Evolutionary conservation across 2,329 filamentous ascomycete species (phyloP).

Genomic region (Phialemonium atrogriseum): DNA sequence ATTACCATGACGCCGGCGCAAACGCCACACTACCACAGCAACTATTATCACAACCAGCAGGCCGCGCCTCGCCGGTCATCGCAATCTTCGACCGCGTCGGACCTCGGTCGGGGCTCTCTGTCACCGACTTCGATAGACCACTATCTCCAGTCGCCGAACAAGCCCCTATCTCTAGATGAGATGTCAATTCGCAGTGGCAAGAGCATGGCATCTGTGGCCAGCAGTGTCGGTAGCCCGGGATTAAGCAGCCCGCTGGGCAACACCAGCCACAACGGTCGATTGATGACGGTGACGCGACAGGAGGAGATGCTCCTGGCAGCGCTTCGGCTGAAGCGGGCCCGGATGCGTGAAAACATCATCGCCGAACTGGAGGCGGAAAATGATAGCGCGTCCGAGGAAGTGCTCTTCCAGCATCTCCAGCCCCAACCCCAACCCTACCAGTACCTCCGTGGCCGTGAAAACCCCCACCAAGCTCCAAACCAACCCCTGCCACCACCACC

Average conservation of each 20-base stretch:
- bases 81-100: slow-evolving; percentile 6
- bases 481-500: too few species aligned
- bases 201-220: slow-evolving; percentile 7
- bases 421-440: not conserved
- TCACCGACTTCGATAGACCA: slow-evolving; percentile 45
- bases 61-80: too few species aligned
- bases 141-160: slow-evolving; percentile 28
- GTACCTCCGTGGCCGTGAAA: too few species aligned
- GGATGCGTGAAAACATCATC: slow-evolving; percentile 41
- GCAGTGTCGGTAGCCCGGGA: not conserved
- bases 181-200: slow-evolving; percentile 23
- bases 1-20: slow-evolving; percentile 26
- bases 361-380: slow-evolving; percentile 31
- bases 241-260: slow-evolving; percentile 10
- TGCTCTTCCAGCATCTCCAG: not conserved
- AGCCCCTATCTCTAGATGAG: slow-evolving; percentile 11
- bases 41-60: slow-evolving; percentile 4
- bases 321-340: slow-evolving; percentile 45
- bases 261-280: slow-evolving; percentile 27
- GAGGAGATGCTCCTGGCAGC: slow-evolving; percentile 52
- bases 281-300: slow-evolving; percentile 50
- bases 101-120: slow-evolving; percentile 31
- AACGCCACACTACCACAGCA: slow-evolving; percentile 6
- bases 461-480: too few species aligned
- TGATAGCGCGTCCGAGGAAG: not conserved